A percentile compares a stretch with the other conserved stretches of the same genome.
phyloP scores from a whole-genome alignment of 2,329 filamentous ascomycete genomes.

The Madurella mycetomatis region DNA sequence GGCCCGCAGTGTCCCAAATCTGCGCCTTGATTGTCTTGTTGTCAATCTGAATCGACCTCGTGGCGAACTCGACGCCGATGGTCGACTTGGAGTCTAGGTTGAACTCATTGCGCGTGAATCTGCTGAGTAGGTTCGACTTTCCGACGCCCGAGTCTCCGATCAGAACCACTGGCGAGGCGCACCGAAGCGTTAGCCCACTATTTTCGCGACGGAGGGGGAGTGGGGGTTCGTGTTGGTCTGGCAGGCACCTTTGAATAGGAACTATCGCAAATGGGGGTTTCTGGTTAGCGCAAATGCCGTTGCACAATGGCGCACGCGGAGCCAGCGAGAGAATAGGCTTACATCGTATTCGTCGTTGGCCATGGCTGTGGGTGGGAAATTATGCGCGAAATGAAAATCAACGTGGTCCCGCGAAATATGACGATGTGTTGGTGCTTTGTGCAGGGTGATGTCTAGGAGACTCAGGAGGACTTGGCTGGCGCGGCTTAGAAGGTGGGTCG shows the following conservation, averaged over 20 bases:
- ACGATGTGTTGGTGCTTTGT: conserved; percentile 24
- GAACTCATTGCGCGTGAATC: conserved; percentile 99
- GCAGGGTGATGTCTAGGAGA: conserved; percentile 25
- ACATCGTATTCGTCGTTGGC: conserved; percentile 99
- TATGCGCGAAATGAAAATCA: conserved; percentile 25
- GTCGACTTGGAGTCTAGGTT: conserved; percentile 99
- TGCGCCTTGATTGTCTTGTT: conserved; percentile 99
- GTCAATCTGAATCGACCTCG: conserved; percentile 96
- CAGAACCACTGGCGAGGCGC: conserved; percentile 68
- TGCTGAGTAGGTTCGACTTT: conserved; percentile 99
- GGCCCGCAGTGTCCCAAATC: conserved; percentile 99
- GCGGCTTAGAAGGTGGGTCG: conserved; percentile 27
- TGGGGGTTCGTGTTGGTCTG: conserved; percentile 10
- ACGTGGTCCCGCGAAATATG: conserved; percentile 23
- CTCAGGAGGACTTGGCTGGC: conserved; percentile 26
- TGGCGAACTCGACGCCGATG: conserved; percentile 98
- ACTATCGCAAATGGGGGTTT: conserved; percentile 53
- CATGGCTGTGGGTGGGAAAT: conserved; percentile 57
- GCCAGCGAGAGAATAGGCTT: conserved; percentile 38
- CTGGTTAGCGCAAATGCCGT: conserved; percentile 28
- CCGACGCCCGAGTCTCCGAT: conserved; percentile 99
- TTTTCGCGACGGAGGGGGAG: conserved; percentile 23
- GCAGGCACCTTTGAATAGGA: conserved; percentile 90
- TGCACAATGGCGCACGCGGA: conserved; percentile 23
- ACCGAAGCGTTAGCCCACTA: conserved; percentile 27